Conservation (phyloP, 2,329 filamentous ascomycete species). For the Calonectria pseudoturangicola region DNA sequence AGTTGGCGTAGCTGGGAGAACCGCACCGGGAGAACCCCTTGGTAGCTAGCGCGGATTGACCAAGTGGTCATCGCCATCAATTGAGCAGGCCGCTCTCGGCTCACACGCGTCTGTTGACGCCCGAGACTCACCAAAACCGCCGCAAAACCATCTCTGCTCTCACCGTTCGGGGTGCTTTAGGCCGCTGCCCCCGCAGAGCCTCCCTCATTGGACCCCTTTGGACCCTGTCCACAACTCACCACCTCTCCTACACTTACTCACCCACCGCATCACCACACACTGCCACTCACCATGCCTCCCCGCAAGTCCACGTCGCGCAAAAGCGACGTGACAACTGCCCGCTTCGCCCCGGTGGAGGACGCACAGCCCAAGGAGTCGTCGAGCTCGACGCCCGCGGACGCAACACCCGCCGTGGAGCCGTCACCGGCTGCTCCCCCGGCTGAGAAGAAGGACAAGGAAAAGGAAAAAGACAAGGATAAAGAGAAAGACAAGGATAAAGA, state of each 20-base stretch:
- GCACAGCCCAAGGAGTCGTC: constrained; percentile 50
- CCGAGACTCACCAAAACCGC: neutral
- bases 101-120: constrained; percentile 9
- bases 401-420: constrained; percentile 45
- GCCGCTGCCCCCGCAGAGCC: constrained; percentile 5
- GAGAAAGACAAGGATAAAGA: constrained; percentile 57
- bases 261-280: constrained; percentile 19
- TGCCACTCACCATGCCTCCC: constrained; percentile 67
- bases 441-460: constrained; percentile 59
- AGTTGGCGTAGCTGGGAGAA: constrained; percentile 22
- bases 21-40: constrained; percentile 7
- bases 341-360: constrained; percentile 67
- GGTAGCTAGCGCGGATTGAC: constrained; percentile 39
- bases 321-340: constrained; percentile 68
- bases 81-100: constrained; percentile 1
- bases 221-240: neutral
- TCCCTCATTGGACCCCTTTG: neutral
- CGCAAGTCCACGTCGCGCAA: constrained; percentile 72
- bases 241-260: constrained; percentile 13
- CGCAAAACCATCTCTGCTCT: neutral
- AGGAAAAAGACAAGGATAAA: constrained; percentile 59
- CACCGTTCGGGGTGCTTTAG: neutral
- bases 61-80: constrained; percentile 45
- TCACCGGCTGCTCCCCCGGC: constrained; percentile 49
- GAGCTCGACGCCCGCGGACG: constrained; percentile 41